Evolutionary conservation across 495 filamentous ascomycete species (phyloP).

Genomic region (Glonium stellatum): DNA sequence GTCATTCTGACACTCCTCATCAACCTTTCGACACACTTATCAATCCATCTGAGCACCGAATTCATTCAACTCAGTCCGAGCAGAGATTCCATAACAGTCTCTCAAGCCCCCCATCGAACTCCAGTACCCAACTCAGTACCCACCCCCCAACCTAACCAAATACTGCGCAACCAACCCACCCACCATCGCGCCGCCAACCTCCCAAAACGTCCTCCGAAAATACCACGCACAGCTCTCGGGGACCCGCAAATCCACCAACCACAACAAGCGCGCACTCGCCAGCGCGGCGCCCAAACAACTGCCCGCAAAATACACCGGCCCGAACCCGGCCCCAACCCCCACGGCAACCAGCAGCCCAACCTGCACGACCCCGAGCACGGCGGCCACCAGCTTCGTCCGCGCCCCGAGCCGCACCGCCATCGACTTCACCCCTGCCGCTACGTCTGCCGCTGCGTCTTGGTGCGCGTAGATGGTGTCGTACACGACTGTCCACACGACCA

Average conservation of each 20-base stretch:
- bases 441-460: conserved; percentile 42
- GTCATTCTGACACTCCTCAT: too few species aligned
- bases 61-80: too few species aligned
- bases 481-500: conserved; percentile 40
- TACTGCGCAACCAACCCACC: neutral
- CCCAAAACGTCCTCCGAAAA: neutral
- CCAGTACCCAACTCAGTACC: neutral
- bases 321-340: neutral
- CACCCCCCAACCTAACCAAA: neutral
- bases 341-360: neutral
- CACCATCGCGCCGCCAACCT: neutral
- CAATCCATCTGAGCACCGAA: too few species aligned
- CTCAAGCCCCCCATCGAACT: too few species aligned
- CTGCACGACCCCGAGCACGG: neutral
- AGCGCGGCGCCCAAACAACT: neutral
- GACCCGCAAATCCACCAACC: neutral
- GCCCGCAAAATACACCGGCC: neutral
- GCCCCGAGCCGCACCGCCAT: conserved; percentile 8
- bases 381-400: neutral
- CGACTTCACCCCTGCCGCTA: conserved; percentile 39
- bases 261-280: neutral
- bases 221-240: neutral
- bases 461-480: conserved; percentile 47
- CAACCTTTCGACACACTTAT: too few species aligned
- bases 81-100: too few species aligned